A percentile compares a stretch with the other conserved stretches of the same genome.
Evolutionary conservation across 2,329 filamentous ascomycete species (phyloP).

Genomic region (Colletotrichum neosansevieriae): DNA sequence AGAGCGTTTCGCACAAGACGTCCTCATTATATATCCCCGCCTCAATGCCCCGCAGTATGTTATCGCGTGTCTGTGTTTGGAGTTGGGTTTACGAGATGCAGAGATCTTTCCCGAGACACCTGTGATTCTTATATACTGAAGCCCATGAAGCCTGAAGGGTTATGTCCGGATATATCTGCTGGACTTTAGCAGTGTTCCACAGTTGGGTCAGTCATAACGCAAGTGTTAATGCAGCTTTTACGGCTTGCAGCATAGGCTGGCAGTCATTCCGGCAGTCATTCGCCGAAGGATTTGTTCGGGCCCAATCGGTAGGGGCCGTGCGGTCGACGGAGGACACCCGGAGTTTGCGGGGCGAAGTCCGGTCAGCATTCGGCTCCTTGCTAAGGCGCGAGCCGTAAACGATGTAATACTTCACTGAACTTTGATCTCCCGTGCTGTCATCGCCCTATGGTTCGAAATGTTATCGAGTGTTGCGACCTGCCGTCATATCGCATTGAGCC

Average conservation of each 20-base stretch:
- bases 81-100: too few relatives aligned
- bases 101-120: too few relatives aligned
- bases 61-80: too few relatives aligned
- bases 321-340: neutral
- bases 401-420: neutral
- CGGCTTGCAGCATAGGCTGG: neutral
- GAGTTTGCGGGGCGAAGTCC: constrained; percentile 31
- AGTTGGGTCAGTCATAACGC: too few relatives aligned
- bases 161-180: constrained; percentile 22
- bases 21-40: too few relatives aligned
- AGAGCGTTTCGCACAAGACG: too few relatives aligned
- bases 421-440: too few relatives aligned
- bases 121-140: neutral
- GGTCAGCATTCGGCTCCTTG: constrained; percentile 9
- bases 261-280: neutral
- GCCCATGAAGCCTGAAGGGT: constrained; percentile 10
- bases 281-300: neutral
- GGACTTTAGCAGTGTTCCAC: constrained; percentile 9
- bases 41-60: too few relatives aligned
- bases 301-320: neutral
- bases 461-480: too few relatives aligned
- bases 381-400: neutral
- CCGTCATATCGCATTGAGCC: too few relatives aligned
- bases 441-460: neutral
- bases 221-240: too few relatives aligned